phyloP scores from a whole-genome alignment of 768 basidiomycete genomes.

The Calocera cornea region DNA sequence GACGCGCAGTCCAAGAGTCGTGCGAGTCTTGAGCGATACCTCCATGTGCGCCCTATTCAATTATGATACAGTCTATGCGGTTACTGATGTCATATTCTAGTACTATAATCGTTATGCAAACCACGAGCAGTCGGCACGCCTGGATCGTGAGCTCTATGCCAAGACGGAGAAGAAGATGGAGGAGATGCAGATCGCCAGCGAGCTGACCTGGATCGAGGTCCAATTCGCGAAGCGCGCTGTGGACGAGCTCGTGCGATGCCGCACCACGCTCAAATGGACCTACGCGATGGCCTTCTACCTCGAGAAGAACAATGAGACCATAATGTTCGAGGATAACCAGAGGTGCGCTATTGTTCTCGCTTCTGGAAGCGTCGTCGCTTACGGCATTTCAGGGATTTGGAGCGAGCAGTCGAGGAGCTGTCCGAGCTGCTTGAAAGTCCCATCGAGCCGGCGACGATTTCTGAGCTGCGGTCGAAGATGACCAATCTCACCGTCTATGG shows the following conservation, averaged over 20 bases:
- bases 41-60: constrained; percentile 52
- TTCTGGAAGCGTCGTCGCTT: constrained; percentile 7
- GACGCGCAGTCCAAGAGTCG: constrained; percentile 85
- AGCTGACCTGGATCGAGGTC: constrained; percentile 94
- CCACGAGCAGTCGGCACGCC: constrained; percentile 97
- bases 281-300: constrained; percentile 99
- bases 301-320: constrained; percentile 78
- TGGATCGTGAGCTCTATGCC: constrained; percentile 78
- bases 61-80: not conserved
- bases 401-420: constrained; percentile 87
- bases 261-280: constrained; percentile 97
- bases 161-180: constrained; percentile 99
- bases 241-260: constrained; percentile 76
- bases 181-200: constrained; percentile 89
- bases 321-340: constrained; percentile 95
- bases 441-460: constrained; percentile 72
- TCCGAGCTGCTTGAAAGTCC: constrained; percentile 88
- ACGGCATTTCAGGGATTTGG: constrained; percentile 53
- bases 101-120: constrained; percentile 99
- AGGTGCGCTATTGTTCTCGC: constrained; percentile 33
- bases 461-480: constrained; percentile 72
- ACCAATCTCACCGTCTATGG: constrained; percentile 76
- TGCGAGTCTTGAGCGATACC: constrained; percentile 84
- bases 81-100: constrained; percentile 29
- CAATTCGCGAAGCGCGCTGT: constrained; percentile 99